Evolutionary conservation across 345 rosid species (phyloP), one percentile per base, ranked within the genome.

Genomic region (Moricandia moricandioides): DNA sequence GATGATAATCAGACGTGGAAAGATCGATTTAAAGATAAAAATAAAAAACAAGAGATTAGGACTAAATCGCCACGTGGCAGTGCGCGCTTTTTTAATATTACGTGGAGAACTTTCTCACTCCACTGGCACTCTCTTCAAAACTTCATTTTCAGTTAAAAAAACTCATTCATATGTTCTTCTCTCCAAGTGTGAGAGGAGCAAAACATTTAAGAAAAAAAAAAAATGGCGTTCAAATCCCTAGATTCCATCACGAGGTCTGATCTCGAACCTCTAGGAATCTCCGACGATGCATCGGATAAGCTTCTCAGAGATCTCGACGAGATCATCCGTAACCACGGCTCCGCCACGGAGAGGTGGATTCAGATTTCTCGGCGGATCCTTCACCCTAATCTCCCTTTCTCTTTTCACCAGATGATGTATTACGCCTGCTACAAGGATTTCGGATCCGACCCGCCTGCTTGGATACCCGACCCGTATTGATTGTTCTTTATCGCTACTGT

Each of bases 371-470:
- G 76, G 2, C 70, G 72, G 13, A 76, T 92, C 72, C 91, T 95
- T 16, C 57, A 57, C 34, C 99, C 97, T 11, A 75, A 77, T 45
- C 96, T 88, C 54, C 99, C 96, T 56, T 90, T 95, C 88, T 75
- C 92, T 35, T 82, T 95, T 55, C 99, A 95, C 66, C 97, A 85
- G 86, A 79, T 89, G 88, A 65, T 95, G 89, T 92, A 83, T 79
- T 87, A 95, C 16, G 93, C 91, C 69, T 90, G 99, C 80, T 92
- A 83, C 83, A 83, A 68, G 70, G 85, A 89, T 75, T 92, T 84
- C 71, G 97, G 97, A 51, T 81, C 92, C 73, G 96, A 92, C 75
- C 96, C 96, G 4, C 93, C 97, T 31, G 93, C 96, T 66, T 95
- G 99, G 99, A 63, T 85, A 16, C 97, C 97, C 71, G 86, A 88